Percentiles rank a stretch among this genome's conserved stretches.
Conservation (phyloP, 2,329 filamentous ascomycete genomes). For the Trichoderma pleuroti region DNA sequence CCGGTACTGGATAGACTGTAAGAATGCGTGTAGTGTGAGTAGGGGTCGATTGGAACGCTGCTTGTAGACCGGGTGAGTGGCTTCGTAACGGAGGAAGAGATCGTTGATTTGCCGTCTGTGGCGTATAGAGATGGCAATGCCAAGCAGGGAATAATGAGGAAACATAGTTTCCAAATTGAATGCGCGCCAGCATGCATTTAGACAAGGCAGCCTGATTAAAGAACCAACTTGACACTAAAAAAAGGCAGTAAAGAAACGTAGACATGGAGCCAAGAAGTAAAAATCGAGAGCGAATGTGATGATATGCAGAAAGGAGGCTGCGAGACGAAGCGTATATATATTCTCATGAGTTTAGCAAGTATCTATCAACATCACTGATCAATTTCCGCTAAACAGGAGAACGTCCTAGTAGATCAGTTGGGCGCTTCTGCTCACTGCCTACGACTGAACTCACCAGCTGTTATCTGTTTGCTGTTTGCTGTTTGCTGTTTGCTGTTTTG, state of each 20-base stretch:
- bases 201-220: neutral
- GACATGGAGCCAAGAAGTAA: neutral
- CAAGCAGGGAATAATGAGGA: neutral
- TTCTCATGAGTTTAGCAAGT: neutral
- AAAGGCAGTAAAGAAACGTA: neutral
- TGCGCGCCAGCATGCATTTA: neutral
- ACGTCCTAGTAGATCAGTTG: neutral
- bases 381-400: neutral
- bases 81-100: neutral
- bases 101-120: neutral
- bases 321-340: neutral
- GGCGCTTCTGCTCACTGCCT: neutral
- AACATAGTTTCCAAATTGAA: neutral
- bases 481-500: neutral
- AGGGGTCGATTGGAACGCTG: neutral
- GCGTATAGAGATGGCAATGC: neutral
- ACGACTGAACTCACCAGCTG: neutral
- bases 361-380: neutral
- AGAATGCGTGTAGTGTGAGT: neutral
- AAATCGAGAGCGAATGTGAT: neutral
- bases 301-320: neutral
- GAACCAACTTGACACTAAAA: neutral
- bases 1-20: neutral
- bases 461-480: neutral
- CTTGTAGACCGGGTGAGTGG: neutral